Base-by-base conservation (phyloP, 1,139 yeast species). In the Hansenula lynferdii region DNA sequence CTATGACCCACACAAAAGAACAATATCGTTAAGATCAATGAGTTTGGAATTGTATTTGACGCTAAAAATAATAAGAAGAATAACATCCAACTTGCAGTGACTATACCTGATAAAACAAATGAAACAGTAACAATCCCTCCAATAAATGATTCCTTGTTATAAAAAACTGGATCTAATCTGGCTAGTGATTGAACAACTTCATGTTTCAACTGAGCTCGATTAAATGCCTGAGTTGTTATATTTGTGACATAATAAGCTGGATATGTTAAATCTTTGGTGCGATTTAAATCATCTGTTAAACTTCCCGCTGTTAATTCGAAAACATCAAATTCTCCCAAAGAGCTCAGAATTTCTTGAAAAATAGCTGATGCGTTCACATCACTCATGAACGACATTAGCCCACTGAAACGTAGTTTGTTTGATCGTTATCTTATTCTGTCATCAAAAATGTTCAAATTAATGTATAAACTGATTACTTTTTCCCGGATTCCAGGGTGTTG, bases 1-100 rank as follows among this genome's bases (percentile, higher is more conserved):
- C 78, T 73, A 33, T 67, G 54, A 3, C 68, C 65, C 5, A 69
- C 57, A 15, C 78, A 65, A 45, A 65, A 66, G 42, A 72, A 60
- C 5, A 73, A 45, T 15, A 77, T 73, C 5, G 78, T 68, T 11
- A 71, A 34, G 36, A 70, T 70, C 14, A 77, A 59, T 25, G 69
- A 51, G 34, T 63, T 45, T 1, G 83, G 80, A 41, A 76, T 72
- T 14, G 70, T 65, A 45, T 70, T 72, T 0, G 77, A 71, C 16
- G 76, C 67, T 28, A 77, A 53, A 36, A 65, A 56, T 29, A 75
- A 58, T 37, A 76, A 51, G 19, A 75, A 48, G 34, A 75, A 56
- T 28, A 77, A 60, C 76, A 77, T 71, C 83, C 83, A 77, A 27
- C 71, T 58, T 3, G 74, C 62, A 4, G 71, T 69, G 11, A 52